phyloP scores from a whole-genome alignment of 768 basidiomycete genomes.

The Tulasnella sp. region DNA sequence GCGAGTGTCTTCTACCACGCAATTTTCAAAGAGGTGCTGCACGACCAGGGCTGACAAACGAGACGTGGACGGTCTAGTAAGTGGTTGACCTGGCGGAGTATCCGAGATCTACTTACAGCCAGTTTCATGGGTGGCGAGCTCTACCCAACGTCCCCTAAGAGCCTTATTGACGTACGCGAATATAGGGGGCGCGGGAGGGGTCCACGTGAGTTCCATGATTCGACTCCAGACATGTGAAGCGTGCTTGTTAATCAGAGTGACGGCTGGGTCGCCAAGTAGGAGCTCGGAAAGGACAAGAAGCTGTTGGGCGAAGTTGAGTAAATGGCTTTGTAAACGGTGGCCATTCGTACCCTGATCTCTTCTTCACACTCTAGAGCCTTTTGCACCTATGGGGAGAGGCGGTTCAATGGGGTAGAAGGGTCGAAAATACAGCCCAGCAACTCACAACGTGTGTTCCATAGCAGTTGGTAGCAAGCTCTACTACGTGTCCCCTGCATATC shows the following conservation, averaged over 20 bases:
- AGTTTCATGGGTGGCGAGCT: conserved; percentile 81
- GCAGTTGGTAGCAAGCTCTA: conserved; percentile 78
- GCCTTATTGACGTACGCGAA: conserved; percentile 83
- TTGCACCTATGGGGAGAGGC: conserved; percentile 34
- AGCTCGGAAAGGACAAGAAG: conserved; percentile 75
- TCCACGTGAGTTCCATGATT: conserved; percentile 89
- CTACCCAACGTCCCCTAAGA: conserved; percentile 78
- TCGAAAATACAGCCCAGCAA: neutral
- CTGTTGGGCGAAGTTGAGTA: neutral
- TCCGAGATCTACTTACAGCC: conserved; percentile 40
- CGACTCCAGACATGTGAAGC: conserved; percentile 86
- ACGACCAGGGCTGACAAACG: conserved; percentile 15
- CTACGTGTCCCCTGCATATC: conserved; percentile 55
- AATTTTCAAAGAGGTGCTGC: conserved; percentile 22
- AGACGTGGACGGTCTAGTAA: neutral
- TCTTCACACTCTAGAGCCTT: conserved; percentile 87
- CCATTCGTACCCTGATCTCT: conserved; percentile 46
- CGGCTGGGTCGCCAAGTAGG: conserved; percentile 69
- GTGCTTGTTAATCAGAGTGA: conserved; percentile 81
- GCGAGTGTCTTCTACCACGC: conserved; percentile 19
- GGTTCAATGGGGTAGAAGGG: neutral
- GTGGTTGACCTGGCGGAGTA: neutral
- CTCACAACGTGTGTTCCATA: conserved; percentile 68
- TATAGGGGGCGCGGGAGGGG: conserved; percentile 74
- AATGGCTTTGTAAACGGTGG: neutral